Evolutionary conservation across 805 yeast species (phyloP), one percentile per base, ranked within the genome.

Genomic region (Saccharomyces kudriavzevii): DNA sequence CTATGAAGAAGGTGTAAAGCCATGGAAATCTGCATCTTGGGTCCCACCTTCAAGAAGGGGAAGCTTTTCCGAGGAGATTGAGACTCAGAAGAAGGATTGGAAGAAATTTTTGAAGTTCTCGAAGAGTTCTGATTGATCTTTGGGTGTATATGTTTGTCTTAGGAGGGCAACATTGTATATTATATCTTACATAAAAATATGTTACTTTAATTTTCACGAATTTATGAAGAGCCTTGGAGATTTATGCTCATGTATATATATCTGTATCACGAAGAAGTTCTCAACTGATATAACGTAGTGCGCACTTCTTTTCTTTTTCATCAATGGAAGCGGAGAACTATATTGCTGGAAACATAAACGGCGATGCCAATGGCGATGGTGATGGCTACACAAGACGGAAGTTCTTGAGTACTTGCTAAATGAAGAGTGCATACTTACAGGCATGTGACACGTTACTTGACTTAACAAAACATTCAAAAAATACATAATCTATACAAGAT

Each of bases 21-120:
- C 78, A 48, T 75, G 78, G 77, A 60, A 67, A 51, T 81, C 84
- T 24, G 54, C 73, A 20, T 61, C 60, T 51, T 83, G 79, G 80
- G 74, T 70, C 49, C 84, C 84, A 52, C 73, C 80, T 40, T 51
- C 68, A 52, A 48, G 61, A 62, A 57, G 60, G 51, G 58, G 56
- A n/a, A 49, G 28, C n/a, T 49, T 40, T 40, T 51, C 49, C 49
- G 52, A 54, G 51, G 22, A 56, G 51, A 52, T 48, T 47, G 40
- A 52, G 53, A 47, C 50, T 48, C 46, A 56, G 46, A 48, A 56
- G 52, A 53, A 30, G 22, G 57, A 54, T 31, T 54, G 52, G 30
- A 54, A 54, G 51, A 54, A 46, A 28, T 54, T 54, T 49, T 54
- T 54, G 47, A 54, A 52, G 54, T 35, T 35, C 22, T 35, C 40